Base-by-base conservation (phyloP, 2,329 filamentous ascomycete species). In the Fusarium mundagurra region DNA sequence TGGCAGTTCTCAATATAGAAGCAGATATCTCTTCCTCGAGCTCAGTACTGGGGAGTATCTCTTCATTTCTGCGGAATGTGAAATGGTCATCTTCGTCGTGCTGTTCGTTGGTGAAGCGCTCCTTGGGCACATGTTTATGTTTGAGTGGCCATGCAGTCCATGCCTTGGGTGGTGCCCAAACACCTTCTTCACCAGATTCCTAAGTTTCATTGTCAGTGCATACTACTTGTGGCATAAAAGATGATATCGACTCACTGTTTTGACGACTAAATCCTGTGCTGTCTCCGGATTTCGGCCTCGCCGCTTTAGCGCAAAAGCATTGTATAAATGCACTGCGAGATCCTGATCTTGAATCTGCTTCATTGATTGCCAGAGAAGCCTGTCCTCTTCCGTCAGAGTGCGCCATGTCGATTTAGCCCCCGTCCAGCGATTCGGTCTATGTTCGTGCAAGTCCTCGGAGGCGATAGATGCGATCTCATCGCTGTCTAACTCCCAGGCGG, bases 101-200 rank as follows among this genome's bases (percentile, higher is more conserved):
- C 13, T 80, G 80, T 69, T 80, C 84, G 73, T 84, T 86, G 59
- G 85, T 80, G 69, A 93, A 88, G 27, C 85, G 84, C 20, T 86
- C 84, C 22, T 85, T 83, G 4, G 93, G 93, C 13, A 96, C 90
- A 33, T 87, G 83, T 13, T 85, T 83, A 9, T 88, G 85, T 27
- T 86, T 86, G 78, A 97, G 81, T 9, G 96, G 96, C 96, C 96
- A 98, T 1, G 95, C 93, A 24, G 93, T 94, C 95, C 96, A 98
- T 9, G 80, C 73, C 67, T 88, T 89, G 1, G 89, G 86, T 5
- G 88, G 88, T 9, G 81, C 81, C 87, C 89, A 91, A 50, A 83
- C 74, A 6, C 63, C 73, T 12, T 83, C 71, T 39, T 79, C 73
- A 9, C 79, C 78, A 48, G 78, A 74, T 24, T 77, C 78, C 82